These are phyloP conservation scores for Cryptococcus neoformans DNA, from an alignment of 1,284 basidiomycete genomes.

Conservation along the genomic window DNA sequence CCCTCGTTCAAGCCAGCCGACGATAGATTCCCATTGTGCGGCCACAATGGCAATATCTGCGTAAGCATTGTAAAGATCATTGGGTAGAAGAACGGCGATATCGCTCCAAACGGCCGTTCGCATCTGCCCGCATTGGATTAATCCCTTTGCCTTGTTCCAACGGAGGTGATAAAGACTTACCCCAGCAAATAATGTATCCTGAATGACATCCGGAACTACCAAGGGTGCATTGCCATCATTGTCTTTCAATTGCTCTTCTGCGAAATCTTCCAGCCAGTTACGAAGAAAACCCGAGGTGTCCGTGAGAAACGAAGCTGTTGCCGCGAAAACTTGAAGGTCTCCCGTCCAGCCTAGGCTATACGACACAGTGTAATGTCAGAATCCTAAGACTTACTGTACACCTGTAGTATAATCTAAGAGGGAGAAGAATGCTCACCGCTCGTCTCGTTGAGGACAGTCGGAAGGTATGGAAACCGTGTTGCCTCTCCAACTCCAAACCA, in stretches of 20 bases:
- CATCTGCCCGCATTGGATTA: too few species aligned
- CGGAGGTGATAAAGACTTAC: too few species aligned
- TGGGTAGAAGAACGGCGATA: constrained; percentile 24
- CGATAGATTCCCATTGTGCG: constrained; percentile 29
- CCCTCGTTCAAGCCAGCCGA: constrained; percentile 32
- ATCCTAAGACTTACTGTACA: too few species aligned
- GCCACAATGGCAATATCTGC: constrained; percentile 24
- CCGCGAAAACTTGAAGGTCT: constrained; percentile 38
- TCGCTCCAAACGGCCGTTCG: constrained; percentile 31
- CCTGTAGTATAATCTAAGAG: too few species aligned
- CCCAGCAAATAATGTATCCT: too few species aligned
- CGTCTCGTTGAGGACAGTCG: constrained; percentile 45
- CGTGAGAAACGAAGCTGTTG: constrained; percentile 33
- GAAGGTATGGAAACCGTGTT: constrained; percentile 42
- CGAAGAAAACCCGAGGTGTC: constrained; percentile 14
- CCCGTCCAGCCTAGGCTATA: constrained; percentile 38
- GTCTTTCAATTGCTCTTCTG: too few species aligned
- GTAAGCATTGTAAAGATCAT: constrained; percentile 24
- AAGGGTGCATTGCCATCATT: too few species aligned
- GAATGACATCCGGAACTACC: too few species aligned
- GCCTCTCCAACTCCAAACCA: constrained; percentile 29
- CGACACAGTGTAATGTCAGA: too few species aligned
- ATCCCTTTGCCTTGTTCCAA: too few species aligned
- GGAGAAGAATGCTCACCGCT: constrained; percentile 12
- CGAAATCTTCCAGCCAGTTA: too few species aligned